These are phyloP conservation scores for Przewalskia tangutica DNA, from an alignment of 257 asterid species.

Conservation along the genomic window DNA sequence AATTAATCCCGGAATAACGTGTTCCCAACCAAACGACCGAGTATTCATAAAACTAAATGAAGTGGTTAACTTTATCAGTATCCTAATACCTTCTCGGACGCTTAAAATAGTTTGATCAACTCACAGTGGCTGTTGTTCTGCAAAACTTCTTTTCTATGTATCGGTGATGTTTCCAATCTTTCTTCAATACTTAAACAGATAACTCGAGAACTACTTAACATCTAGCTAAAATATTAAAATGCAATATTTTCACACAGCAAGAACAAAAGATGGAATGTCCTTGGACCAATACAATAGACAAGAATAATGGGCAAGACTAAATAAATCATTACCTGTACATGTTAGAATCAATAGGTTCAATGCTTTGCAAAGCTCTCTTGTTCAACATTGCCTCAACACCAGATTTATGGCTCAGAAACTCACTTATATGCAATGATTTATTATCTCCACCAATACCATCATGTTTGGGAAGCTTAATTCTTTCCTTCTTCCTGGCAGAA, in stretches of 20 bases:
- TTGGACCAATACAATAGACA: not conserved
- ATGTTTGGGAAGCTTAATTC: slow-evolving; percentile 45
- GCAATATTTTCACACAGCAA: not conserved
- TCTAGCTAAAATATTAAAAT: not conserved
- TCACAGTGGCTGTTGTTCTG: not conserved
- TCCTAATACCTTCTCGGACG: not conserved
- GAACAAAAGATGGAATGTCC: not conserved
- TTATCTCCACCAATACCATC: slow-evolving; percentile 24
- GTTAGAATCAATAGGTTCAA: slow-evolving; percentile 59
- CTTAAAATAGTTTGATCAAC: not conserved
- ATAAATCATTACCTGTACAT: slow-evolving; percentile 42
- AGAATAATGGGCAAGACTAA: not conserved
- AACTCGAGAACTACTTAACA: not conserved
- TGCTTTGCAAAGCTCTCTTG: slow-evolving; percentile 57
- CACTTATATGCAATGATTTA: slow-evolving; percentile 31
- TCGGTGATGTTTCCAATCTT: not conserved
- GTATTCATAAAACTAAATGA: not conserved
- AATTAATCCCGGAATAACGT: too few species aligned
- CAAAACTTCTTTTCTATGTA: not conserved
- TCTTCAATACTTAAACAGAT: not conserved
- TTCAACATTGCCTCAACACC: slow-evolving; percentile 76
- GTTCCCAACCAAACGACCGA: not conserved
- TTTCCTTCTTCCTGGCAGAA: slow-evolving; percentile 60
- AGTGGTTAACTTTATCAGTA: not conserved
- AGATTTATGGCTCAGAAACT: slow-evolving; percentile 64